A percentile compares a stretch with the other conserved stretches of the same genome.
Evolutionary conservation across 2,329 filamentous ascomycete genomes (phyloP).

Genomic region (Colletotrichum sp.): DNA sequence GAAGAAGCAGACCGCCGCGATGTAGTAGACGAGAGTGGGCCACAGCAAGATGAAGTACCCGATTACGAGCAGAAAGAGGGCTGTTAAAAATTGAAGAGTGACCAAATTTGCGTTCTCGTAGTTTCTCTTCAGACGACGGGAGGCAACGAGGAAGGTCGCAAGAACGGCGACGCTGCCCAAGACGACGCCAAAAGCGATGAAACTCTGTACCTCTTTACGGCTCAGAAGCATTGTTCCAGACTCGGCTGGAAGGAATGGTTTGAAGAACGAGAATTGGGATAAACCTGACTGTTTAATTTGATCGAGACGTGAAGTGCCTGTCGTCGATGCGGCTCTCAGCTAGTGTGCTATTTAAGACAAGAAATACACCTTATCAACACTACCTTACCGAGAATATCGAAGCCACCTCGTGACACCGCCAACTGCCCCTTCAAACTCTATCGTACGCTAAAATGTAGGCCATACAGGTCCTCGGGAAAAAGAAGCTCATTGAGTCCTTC

Average conservation of each 20-base stretch:
- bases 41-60: background rate
- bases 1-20: background rate
- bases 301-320: background rate
- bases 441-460: background rate
- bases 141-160: background rate
- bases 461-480: background rate
- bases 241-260: background rate
- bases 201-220: background rate
- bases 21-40: background rate
- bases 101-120: background rate
- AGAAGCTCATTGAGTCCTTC: background rate
- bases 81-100: background rate
- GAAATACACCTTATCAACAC: background rate
- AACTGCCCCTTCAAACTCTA: background rate
- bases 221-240: background rate
- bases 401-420: background rate
- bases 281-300: background rate
- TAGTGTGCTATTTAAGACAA: background rate
- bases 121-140: background rate
- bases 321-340: background rate
- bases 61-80: background rate
- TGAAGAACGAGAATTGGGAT: background rate
- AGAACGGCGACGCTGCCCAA: background rate
- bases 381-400: background rate
- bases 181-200: background rate